Evolutionary conservation across 176 grass and related monocot species (phyloP).

Genomic region (Neostapfia colusana): DNA sequence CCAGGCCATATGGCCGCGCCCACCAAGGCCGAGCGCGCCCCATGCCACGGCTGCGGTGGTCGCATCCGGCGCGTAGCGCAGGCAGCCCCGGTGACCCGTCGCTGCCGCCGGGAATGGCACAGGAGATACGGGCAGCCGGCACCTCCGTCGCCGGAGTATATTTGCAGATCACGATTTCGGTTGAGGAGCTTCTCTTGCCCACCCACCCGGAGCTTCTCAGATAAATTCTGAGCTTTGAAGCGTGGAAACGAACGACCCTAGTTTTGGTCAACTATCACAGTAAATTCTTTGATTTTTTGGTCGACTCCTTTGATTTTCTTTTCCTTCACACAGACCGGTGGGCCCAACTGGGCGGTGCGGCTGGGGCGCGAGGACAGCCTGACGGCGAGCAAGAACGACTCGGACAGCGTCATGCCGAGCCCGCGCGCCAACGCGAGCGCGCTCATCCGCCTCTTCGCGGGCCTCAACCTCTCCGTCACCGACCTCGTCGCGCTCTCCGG

Average conservation of each 20-base stretch:
- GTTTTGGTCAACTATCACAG: too few species aligned
- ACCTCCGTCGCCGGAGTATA: not conserved
- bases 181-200: not conserved
- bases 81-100: not conserved
- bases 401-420: constrained; percentile 79
- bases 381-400: constrained; percentile 71
- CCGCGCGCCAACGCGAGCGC: constrained; percentile 65
- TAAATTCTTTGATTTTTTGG: too few species aligned
- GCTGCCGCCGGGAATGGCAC: not conserved
- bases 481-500: constrained; percentile 91
- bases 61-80: constrained; percentile 10
- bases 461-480: constrained; percentile 62
- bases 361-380: constrained; percentile 80
- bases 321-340: constrained; percentile 58
- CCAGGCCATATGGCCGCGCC: constrained; percentile 11
- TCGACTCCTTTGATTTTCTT: not conserved
- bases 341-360: constrained; percentile 76
- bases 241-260: too few species aligned
- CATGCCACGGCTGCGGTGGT: not conserved
- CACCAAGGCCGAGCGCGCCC: not conserved
- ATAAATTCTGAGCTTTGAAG: not conserved
- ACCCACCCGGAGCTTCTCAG: not conserved
- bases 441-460: constrained; percentile 68
- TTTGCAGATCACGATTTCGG: not conserved
- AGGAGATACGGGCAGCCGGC: not conserved